Evolutionary conservation across 805 yeast species (phyloP).

Genomic region (Candida coquimbonensis): DNA sequence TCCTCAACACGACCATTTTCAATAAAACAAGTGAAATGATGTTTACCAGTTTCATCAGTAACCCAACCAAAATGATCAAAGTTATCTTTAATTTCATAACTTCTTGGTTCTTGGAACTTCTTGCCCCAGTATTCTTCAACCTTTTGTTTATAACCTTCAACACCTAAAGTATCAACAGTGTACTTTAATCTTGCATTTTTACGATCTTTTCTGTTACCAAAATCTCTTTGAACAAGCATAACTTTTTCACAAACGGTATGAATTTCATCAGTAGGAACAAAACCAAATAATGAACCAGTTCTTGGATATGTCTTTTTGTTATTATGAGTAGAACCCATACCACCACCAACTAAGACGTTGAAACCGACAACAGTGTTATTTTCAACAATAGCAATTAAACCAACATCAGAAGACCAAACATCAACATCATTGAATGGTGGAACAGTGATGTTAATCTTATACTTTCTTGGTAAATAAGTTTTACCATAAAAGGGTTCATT

Average conservation of each 20-base stretch:
- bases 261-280: constrained; percentile 56
- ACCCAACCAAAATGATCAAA: constrained; percentile 93
- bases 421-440: constrained; percentile 97
- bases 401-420: constrained; percentile 92
- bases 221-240: constrained; percentile 89
- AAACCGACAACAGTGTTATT: constrained; percentile 62
- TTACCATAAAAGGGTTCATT: constrained; percentile 86
- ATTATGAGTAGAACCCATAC: constrained; percentile 98
- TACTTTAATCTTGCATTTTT: constrained; percentile 97
- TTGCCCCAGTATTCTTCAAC: constrained; percentile 82
- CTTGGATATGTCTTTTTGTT: constrained; percentile 95
- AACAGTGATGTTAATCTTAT: constrained; percentile 87
- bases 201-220: constrained; percentile 93
- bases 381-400: constrained; percentile 79
- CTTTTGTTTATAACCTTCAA: constrained; percentile 68
- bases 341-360: constrained; percentile 93
- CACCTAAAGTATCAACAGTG: constrained; percentile 91
- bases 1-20: constrained; percentile 97
- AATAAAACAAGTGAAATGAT: constrained; percentile 90
- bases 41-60: constrained; percentile 72
- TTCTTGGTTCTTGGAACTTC: constrained; percentile 61
- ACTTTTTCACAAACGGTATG: constrained; percentile 81
- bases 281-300: constrained; percentile 85
- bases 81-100: constrained; percentile 77
- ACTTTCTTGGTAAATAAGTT: constrained; percentile 88